These are phyloP conservation scores for Zygosaccharomyces gambellarensis DNA, from an alignment of 805 yeast genomes.

Conservation along the genomic window DNA sequence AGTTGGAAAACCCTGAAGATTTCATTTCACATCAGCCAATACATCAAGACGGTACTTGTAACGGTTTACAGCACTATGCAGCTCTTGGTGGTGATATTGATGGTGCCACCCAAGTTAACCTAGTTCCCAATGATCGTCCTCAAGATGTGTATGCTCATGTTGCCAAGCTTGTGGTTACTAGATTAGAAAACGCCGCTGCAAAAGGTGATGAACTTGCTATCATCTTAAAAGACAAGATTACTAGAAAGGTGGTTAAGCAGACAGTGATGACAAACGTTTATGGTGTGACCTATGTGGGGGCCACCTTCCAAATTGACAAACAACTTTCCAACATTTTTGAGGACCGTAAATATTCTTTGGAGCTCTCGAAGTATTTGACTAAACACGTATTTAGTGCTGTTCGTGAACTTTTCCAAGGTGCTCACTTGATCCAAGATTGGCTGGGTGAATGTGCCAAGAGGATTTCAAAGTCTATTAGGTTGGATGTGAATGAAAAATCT, in stretches of 20 bases:
- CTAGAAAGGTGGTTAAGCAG: constrained; percentile 89
- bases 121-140: constrained; percentile 66
- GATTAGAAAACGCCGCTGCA: constrained; percentile 50
- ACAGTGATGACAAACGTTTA: constrained; percentile 98
- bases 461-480: constrained; percentile 70
- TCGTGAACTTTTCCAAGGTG: constrained; percentile 81
- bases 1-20: constrained; percentile 58
- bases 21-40: constrained; percentile 69
- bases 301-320: constrained; percentile 78
- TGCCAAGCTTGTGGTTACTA: constrained; percentile 54
- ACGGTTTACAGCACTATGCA: constrained; percentile 82
- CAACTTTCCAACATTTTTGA: constrained; percentile 61
- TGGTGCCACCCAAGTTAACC: constrained; percentile 77
- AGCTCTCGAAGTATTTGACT: constrained; percentile 62
- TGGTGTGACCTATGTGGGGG: constrained; percentile 94
- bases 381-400: constrained; percentile 75
- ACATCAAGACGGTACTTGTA: constrained; percentile 85
- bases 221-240: constrained; percentile 53
- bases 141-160: constrained; percentile 74
- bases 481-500: constrained; percentile 51
- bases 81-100: constrained; percentile 81
- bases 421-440: constrained; percentile 96
- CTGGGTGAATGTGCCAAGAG: constrained; percentile 77
- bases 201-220: constrained; percentile 51
- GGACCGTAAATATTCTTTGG: constrained; percentile 43